Evolutionary conservation across 345 rosid species (phyloP).

Genomic region (Atalantia buxifolia): DNA sequence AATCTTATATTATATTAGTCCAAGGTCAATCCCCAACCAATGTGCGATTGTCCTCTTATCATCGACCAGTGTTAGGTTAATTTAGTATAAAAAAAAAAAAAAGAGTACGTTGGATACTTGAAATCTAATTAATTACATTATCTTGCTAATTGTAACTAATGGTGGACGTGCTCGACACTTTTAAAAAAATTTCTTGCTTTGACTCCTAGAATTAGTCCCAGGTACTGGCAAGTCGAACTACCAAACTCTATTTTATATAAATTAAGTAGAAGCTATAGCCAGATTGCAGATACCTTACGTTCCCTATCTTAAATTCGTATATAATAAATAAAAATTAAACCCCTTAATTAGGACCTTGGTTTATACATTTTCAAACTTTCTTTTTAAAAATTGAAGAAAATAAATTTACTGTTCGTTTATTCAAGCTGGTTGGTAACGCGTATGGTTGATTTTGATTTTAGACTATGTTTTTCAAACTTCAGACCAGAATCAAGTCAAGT

Average conservation of each 20-base stretch:
- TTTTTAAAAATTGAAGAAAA: neutral
- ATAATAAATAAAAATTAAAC: neutral
- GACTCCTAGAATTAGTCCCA: too few species aligned
- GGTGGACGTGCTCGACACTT: too few species aligned
- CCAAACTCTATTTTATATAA: neutral
- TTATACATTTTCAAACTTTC: neutral
- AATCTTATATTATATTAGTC: too few species aligned
- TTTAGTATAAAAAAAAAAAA: too few species aligned
- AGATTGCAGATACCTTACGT: neutral
- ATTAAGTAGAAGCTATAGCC: neutral
- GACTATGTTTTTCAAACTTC: conserved; percentile 3
- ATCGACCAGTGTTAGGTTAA: too few species aligned
- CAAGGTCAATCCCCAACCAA: too few species aligned
- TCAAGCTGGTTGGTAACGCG: neutral
- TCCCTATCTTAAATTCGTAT: neutral
- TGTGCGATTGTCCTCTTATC: too few species aligned
- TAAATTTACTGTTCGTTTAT: neutral
- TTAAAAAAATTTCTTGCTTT: neutral
- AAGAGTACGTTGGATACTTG: too few species aligned
- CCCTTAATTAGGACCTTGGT: neutral
- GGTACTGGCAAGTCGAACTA: neutral
- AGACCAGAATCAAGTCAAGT: neutral
- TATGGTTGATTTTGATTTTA: neutral
- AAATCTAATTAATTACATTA: too few species aligned
- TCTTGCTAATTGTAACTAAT: too few species aligned